These are phyloP conservation scores for Capsicum pubescens DNA, from an alignment of 257 asterid genomes.

Conservation along the genomic window DNA sequence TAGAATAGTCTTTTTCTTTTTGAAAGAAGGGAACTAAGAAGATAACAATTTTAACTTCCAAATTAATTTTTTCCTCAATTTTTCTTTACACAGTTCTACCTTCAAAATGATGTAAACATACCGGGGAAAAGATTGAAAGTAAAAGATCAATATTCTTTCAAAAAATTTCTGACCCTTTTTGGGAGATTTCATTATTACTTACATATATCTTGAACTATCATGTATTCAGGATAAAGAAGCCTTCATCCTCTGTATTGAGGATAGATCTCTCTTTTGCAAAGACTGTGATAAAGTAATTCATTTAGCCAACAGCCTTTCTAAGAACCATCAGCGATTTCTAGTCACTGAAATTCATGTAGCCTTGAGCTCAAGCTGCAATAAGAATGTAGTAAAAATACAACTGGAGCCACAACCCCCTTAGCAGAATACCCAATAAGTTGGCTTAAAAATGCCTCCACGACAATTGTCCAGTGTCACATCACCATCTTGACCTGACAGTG, in stretches of 20 bases:
- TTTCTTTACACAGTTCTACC: background rate
- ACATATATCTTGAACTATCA: background rate
- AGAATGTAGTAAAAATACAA: slow-evolving; percentile 41
- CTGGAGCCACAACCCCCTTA: slow-evolving; percentile 73
- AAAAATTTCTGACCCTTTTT: background rate
- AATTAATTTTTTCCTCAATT: too few relatives aligned
- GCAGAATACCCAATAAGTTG: slow-evolving; percentile 44
- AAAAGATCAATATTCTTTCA: background rate
- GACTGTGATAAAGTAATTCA: slow-evolving; percentile 91
- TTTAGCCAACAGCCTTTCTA: slow-evolving; percentile 73
- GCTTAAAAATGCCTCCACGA: slow-evolving; percentile 43
- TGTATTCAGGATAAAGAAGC: slow-evolving; percentile 76
- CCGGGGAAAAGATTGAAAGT: background rate
- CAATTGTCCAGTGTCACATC: slow-evolving; percentile 54
- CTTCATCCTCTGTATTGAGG: slow-evolving; percentile 97
- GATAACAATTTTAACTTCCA: too few relatives aligned
- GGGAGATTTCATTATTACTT: background rate
- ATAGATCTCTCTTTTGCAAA: slow-evolving; percentile 91
- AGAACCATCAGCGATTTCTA: slow-evolving; percentile 84
- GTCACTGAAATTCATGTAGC: slow-evolving; percentile 98
- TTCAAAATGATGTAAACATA: background rate
- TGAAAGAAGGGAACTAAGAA: too few relatives aligned
- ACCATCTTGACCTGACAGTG: slow-evolving; percentile 81
- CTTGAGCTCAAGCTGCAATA: slow-evolving; percentile 57
- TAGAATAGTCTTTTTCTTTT: too few relatives aligned